Conservation (phyloP, 306 rosid species). For the Castanea mollissima region DNA sequence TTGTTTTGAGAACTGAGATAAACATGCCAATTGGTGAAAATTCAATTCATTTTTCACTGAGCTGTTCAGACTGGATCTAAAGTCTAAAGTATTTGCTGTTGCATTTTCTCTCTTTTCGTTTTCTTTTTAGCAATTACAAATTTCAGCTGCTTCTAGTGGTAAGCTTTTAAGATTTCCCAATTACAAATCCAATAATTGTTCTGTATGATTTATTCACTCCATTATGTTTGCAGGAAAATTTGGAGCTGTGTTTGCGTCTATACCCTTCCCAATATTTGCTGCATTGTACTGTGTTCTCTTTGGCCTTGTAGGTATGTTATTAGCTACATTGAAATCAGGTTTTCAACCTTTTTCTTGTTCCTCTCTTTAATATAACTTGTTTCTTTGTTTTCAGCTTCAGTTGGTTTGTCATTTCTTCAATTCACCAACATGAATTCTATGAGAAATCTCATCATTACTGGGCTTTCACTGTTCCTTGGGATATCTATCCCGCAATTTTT, state of each 20-base stretch:
- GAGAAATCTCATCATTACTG: slow-evolving; percentile 92
- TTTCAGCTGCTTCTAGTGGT: background rate
- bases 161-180: background rate
- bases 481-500: slow-evolving; percentile 86
- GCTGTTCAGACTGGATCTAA: background rate
- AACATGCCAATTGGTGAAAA: background rate
- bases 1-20: background rate
- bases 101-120: background rate
- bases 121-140: background rate
- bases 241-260: slow-evolving; percentile 98
- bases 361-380: background rate
- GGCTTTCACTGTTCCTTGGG: slow-evolving; percentile 87
- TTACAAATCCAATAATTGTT: background rate
- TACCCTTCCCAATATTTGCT: slow-evolving; percentile 85
- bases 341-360: background rate
- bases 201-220: background rate
- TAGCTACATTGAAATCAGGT: slow-evolving; percentile 5
- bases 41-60: background rate
- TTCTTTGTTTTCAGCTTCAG: slow-evolving; percentile 65
- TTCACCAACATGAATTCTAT: slow-evolving; percentile 94
- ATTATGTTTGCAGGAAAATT: slow-evolving; percentile 64
- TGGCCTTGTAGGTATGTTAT: slow-evolving; percentile 80
- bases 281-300: slow-evolving; percentile 84
- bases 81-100: background rate
- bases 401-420: slow-evolving; percentile 91